phyloP scores from a whole-genome alignment of 495 filamentous ascomycete genomes.

The Aspergillus sclerotiicarbonarius region DNA sequence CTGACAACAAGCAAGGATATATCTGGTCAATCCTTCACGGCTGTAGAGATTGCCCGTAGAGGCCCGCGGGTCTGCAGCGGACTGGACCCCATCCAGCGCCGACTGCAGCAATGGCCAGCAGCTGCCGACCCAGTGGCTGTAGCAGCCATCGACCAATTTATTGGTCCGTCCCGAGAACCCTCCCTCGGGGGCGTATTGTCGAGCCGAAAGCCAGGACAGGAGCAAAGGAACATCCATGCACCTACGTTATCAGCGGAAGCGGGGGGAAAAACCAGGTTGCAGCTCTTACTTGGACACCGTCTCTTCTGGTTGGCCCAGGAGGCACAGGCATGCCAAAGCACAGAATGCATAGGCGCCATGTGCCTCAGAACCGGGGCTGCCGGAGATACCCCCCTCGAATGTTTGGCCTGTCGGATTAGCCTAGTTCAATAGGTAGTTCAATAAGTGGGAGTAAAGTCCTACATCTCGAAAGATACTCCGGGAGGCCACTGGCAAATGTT shows the following conservation, averaged over 20 bases:
- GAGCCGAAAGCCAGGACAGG: constrained; percentile 80
- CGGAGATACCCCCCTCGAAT: constrained; percentile 89
- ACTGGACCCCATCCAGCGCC: constrained; percentile 56
- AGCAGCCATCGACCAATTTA: constrained; percentile 96
- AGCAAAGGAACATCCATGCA: constrained; percentile 76
- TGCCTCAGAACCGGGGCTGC: constrained; percentile 76
- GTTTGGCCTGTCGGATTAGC: constrained; percentile 66
- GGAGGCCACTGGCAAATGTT: constrained; percentile 64
- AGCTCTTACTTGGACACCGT: constrained; percentile 61
- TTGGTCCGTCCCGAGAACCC: constrained; percentile 93
- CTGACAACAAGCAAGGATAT: constrained; percentile 88
- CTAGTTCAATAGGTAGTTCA: constrained; percentile 11
- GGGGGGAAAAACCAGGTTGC: background rate
- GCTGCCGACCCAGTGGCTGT: constrained; percentile 94
- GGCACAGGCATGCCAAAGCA: constrained; percentile 79
- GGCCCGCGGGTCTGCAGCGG: constrained; percentile 17
- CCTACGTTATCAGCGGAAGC: constrained; percentile 39
- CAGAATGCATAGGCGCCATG: constrained; percentile 98
- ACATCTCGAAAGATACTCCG: constrained; percentile 81
- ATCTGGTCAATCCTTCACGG: constrained; percentile 78
- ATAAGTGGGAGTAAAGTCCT: constrained; percentile 29
- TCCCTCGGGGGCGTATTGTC: constrained; percentile 89
- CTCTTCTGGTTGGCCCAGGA: constrained; percentile 72
- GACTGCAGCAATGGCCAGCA: constrained; percentile 91
- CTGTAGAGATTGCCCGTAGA: constrained; percentile 62